Percentiles rank a stretch among this genome's conserved stretches.
Evolutionary conservation across 805 yeast species (phyloP).

Genomic region (Wickerhamomyces bovis): DNA sequence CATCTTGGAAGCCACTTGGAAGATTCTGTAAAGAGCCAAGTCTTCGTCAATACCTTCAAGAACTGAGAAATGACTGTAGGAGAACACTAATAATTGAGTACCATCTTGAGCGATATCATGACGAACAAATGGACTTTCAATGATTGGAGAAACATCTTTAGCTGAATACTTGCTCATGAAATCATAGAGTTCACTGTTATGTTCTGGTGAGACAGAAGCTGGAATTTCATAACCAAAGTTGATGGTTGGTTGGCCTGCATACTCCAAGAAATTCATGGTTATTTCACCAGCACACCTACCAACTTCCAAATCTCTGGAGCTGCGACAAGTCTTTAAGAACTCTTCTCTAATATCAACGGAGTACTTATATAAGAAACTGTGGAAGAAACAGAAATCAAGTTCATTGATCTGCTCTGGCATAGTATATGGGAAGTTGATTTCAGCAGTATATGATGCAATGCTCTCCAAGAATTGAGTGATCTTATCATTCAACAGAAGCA

Average conservation of each 20-base stretch:
- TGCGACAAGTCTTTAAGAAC: slow-evolving; percentile 12
- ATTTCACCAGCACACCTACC: slow-evolving; percentile 28
- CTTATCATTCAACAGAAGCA: slow-evolving; percentile 32
- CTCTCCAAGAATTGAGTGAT: slow-evolving; percentile 36
- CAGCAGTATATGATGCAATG: slow-evolving; percentile 24
- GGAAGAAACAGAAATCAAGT: slow-evolving; percentile 35
- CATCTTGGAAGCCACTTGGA: slow-evolving; percentile 61
- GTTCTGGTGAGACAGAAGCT: slow-evolving; percentile 43
- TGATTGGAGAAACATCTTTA: slow-evolving; percentile 41
- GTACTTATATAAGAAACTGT: slow-evolving; percentile 43
- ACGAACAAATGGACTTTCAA: slow-evolving; percentile 43
- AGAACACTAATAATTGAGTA: slow-evolving; percentile 56
- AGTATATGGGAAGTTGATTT: slow-evolving; percentile 17
- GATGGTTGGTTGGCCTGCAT: slow-evolving; percentile 55
- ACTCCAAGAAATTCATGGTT: slow-evolving; percentile 42
- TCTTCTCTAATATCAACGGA: slow-evolving; percentile 34
- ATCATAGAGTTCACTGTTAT: slow-evolving; percentile 53
- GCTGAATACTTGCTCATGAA: slow-evolving; percentile 66
- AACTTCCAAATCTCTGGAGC: slow-evolving; percentile 16
- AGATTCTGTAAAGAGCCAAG: slow-evolving; percentile 48
- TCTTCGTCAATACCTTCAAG: slow-evolving; percentile 37
- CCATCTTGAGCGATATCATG: slow-evolving; percentile 72
- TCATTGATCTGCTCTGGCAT: slow-evolving; percentile 18
- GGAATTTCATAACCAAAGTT: slow-evolving; percentile 52
- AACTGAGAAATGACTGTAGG: slow-evolving; percentile 33